Evolutionary conservation across 1,139 yeast genomes (phyloP), one percentile per base, ranked within the genome.

Genomic region (Saccharomyces uvarum): DNA sequence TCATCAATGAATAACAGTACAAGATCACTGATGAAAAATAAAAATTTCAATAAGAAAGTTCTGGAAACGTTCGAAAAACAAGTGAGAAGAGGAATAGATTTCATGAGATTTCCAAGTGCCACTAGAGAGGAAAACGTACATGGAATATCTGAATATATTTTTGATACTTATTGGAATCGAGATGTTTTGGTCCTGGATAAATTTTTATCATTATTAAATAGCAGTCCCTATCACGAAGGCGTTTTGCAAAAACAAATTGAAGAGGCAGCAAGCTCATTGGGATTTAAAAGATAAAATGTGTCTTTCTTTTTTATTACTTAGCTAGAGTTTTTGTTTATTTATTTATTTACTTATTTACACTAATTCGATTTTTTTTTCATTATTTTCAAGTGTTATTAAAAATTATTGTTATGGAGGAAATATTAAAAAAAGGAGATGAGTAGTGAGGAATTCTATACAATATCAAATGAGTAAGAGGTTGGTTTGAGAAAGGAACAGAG

Each of bases 321-420:
- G 42, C 42, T 38, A 38, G 5, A 38, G 4, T 82, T 19, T 99
- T 99, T 0, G 97, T 90, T 99, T 99, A 93, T 99, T 99, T 93
- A 69, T 93, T 98, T 69, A 21, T 21, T 21, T 21, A 21, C 4
- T 93, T 96, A 38, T 38, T 38, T 38, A 38, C 42, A 38, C 21
- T 38, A 38, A 38, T 16, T 32, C 19, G 14, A 16, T 38, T 8
- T 38, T 38, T 33, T 38, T 38, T 38, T 38, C 5, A 9, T 38
- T 38, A 38, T 38, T 8, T 8, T 38, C 16, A 14, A 11, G 8
- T 38, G 16, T 14, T 38, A 38, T 38, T 38, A 16, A 16, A 14
- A 16, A 38, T 38, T 16, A 38, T 38, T 38, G 16, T 14, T 8
- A 16, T 38, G 42, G 42, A 38, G 11, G 14, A 38, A 16, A 38